These are phyloP conservation scores for Friedmanniomyces endolithicus DNA, from an alignment of 495 filamentous ascomycete genomes.

Conservation along the genomic window DNA sequence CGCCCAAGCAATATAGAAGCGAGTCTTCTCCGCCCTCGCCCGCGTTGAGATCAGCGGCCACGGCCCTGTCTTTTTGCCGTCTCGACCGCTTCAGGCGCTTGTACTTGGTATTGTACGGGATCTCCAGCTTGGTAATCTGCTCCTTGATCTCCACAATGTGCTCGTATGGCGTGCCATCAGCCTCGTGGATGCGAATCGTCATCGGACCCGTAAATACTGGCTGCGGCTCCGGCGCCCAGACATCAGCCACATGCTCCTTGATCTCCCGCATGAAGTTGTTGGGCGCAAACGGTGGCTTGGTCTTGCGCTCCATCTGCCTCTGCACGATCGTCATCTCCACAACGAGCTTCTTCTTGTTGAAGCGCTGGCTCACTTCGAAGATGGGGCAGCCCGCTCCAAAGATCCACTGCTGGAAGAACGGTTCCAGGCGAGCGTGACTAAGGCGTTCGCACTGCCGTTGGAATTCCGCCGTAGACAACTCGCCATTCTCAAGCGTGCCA, in stretches of 20 bases:
- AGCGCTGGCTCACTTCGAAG: constrained; percentile 71
- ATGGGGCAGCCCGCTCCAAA: constrained; percentile 73
- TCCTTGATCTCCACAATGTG: constrained; percentile 95
- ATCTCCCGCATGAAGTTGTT: constrained; percentile 69
- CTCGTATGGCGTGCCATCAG: constrained; percentile 95
- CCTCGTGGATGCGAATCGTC: constrained; percentile 96
- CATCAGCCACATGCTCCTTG: constrained; percentile 58
- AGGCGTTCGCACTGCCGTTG: constrained; percentile 72
- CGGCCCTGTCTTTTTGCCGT: constrained; percentile 67
- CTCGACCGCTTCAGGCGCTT: constrained; percentile 90
- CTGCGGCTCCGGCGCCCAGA: constrained; percentile 58
- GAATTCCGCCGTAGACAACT: constrained; percentile 62
- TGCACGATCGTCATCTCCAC: constrained; percentile 88
- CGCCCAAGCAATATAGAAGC: constrained; percentile 81
- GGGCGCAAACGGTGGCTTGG: constrained; percentile 44
- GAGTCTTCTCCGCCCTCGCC: constrained; percentile 69
- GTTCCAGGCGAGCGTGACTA: constrained; percentile 69
- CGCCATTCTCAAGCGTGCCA: constrained; percentile 57
- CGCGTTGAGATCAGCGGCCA: constrained; percentile 46
- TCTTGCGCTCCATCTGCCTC: constrained; percentile 47
- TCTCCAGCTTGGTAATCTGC: constrained; percentile 66
- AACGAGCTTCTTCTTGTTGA: constrained; percentile 95
- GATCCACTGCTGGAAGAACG: constrained; percentile 91
- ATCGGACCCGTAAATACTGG: constrained; percentile 85
- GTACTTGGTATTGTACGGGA: constrained; percentile 98